Conservation (phyloP, 306 rosid genomes). For the Prunus davidiana region DNA sequence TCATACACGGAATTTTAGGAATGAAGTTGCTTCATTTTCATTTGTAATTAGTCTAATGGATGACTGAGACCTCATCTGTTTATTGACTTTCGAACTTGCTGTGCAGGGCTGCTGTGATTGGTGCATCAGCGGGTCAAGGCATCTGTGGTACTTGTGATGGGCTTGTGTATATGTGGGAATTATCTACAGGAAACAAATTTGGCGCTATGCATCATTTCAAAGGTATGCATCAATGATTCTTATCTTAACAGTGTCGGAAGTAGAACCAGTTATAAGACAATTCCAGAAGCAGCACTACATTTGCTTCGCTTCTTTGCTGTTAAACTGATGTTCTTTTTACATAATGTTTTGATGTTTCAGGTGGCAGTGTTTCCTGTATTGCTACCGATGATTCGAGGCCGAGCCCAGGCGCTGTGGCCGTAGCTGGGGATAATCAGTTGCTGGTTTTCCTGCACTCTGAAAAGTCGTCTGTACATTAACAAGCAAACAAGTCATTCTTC, state of each 20-base stretch:
- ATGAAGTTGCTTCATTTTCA: background rate
- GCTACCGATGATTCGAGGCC: constrained; percentile 55
- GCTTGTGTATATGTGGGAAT: constrained; percentile 63
- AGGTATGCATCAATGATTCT: constrained; percentile 35
- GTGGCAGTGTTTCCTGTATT: constrained; percentile 52
- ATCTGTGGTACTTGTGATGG: constrained; percentile 64
- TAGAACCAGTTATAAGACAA: too few relatives aligned
- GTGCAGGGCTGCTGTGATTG: constrained; percentile 56
- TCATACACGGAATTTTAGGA: background rate
- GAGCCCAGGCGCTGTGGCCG: constrained; percentile 48
- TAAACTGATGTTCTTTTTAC: background rate
- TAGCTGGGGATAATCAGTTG: constrained; percentile 44
- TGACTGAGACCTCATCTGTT: background rate
- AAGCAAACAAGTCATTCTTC: background rate
- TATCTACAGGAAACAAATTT: constrained; percentile 62
- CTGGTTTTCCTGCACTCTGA: constrained; percentile 45
- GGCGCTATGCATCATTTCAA: constrained; percentile 60
- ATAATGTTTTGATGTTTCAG: constrained; percentile 24
- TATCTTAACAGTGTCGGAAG: too few relatives aligned
- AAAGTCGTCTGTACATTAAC: background rate
- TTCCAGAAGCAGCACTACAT: background rate
- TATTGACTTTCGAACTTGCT: background rate
- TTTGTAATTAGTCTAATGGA: background rate
- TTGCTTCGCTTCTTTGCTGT: background rate
- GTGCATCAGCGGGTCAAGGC: constrained; percentile 70